Conservation (phyloP, 495 filamentous ascomycete genomes). For the Penicillium lagena region DNA sequence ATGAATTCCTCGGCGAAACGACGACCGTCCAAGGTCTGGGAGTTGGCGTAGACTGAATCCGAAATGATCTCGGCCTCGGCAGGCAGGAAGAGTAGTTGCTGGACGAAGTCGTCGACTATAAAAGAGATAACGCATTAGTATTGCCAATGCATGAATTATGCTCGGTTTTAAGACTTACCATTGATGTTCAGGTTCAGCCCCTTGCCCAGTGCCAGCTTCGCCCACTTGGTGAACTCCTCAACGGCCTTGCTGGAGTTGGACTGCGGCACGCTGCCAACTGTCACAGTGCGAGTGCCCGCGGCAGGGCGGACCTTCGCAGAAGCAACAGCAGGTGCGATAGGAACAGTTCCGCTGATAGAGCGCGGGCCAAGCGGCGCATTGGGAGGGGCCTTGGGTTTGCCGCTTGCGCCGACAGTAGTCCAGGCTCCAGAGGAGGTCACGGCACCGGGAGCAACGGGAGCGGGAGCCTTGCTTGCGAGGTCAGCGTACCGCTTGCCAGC, state of each 20-base stretch:
- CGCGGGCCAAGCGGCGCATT: slow-evolving; percentile 51
- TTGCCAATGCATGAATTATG: slow-evolving; percentile 1
- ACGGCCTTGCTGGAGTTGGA: slow-evolving; percentile 52
- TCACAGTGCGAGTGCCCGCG: slow-evolving; percentile 26
- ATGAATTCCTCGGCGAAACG: slow-evolving; percentile 95
- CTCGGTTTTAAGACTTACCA: slow-evolving; percentile 29
- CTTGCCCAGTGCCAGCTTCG: slow-evolving; percentile 62
- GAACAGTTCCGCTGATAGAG: slow-evolving; percentile 44
- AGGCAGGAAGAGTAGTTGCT: slow-evolving; percentile 66
- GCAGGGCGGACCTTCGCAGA: slow-evolving; percentile 22
- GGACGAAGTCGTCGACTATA: slow-evolving; percentile 75
- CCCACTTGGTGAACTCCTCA: slow-evolving; percentile 94
- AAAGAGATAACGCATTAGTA: slow-evolving; percentile 6
- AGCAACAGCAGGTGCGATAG: slow-evolving; percentile 31
- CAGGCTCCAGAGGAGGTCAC: slow-evolving; percentile 56
- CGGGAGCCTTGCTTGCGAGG: slow-evolving; percentile 72
- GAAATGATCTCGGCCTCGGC: slow-evolving; percentile 73
- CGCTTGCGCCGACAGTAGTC: slow-evolving; percentile 94
- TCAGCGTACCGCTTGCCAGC: slow-evolving; percentile 90
- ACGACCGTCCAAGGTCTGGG: slow-evolving; percentile 79
- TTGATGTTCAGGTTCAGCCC: slow-evolving; percentile 56
- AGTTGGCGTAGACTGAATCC: slow-evolving; percentile 80
- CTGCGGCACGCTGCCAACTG: slow-evolving; percentile 23
- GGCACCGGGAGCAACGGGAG: slow-evolving; percentile 28
- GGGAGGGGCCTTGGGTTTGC: slow-evolving; percentile 74